These are phyloP conservation scores for Leishmania major DNA, from an alignment of 208 protist genomes.

Conservation along the genomic window DNA sequence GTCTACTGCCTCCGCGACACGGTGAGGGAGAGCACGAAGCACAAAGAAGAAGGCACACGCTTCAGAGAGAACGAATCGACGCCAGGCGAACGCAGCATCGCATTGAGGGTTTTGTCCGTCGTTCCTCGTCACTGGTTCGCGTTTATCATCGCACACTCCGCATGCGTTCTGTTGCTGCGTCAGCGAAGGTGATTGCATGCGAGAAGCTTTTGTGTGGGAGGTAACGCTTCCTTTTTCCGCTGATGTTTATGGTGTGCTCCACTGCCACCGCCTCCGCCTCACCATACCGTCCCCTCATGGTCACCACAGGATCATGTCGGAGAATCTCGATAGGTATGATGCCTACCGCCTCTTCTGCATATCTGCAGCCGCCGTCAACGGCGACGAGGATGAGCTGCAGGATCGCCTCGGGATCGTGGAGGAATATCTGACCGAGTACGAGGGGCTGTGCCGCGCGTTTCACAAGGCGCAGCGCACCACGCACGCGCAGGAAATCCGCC, in stretches of 20 bases:
- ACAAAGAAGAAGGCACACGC: neutral
- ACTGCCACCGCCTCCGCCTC: neutral
- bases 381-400: slow-evolving; percentile 32
- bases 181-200: neutral
- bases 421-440: slow-evolving; percentile 36
- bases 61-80: neutral
- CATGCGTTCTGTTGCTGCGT: neutral
- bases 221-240: neutral
- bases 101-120: neutral
- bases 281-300: neutral
- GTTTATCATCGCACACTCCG: neutral
- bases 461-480: neutral
- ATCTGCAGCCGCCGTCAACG: slow-evolving; percentile 10
- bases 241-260: neutral
- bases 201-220: neutral
- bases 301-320: neutral
- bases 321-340: slow-evolving; percentile 33
- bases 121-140: neutral
- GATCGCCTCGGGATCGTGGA: slow-evolving; percentile 46
- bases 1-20: neutral
- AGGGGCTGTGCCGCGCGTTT: slow-evolving; percentile 20
- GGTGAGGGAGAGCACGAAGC: neutral
- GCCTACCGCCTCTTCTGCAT: slow-evolving; percentile 31
- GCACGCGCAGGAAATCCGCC: slow-evolving; percentile 7
- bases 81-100: neutral